Percentiles rank a stretch among this genome's conserved stretches.
Evolutionary conservation across 2,329 filamentous ascomycete genomes (phyloP).

Genomic region (Verruconis gallopava): DNA sequence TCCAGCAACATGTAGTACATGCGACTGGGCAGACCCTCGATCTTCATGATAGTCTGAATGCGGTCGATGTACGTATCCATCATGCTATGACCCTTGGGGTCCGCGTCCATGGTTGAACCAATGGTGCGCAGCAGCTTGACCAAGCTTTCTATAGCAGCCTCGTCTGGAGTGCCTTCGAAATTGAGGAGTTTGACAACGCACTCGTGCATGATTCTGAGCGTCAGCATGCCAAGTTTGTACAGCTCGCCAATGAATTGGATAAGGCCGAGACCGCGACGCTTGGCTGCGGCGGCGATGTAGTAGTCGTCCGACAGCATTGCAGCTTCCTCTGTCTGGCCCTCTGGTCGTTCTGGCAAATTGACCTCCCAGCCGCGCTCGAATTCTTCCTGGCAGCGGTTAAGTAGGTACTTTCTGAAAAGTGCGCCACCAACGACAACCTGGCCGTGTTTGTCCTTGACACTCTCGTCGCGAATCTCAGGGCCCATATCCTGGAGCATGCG

Average conservation of each 20-base stretch:
- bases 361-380: slow-evolving; percentile 97
- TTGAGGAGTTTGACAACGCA: slow-evolving; percentile 96
- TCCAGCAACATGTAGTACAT: slow-evolving; percentile 96
- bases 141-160: slow-evolving; percentile 91
- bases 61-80: slow-evolving; percentile 92
- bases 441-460: slow-evolving; percentile 79
- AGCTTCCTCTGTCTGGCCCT: slow-evolving; percentile 68
- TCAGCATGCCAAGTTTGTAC: slow-evolving; percentile 97
- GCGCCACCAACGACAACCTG: slow-evolving; percentile 83
- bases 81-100: slow-evolving; percentile 64
- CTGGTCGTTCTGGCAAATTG: slow-evolving; percentile 66
- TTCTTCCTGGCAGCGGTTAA: slow-evolving; percentile 97
- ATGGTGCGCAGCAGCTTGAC: slow-evolving; percentile 87
- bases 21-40: slow-evolving; percentile 66
- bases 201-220: slow-evolving; percentile 98
- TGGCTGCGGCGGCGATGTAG: slow-evolving; percentile 84
- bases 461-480: slow-evolving; percentile 87
- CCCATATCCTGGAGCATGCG: slow-evolving; percentile 95
- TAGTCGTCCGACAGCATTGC: slow-evolving; percentile 91
- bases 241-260: slow-evolving; percentile 99
- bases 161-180: slow-evolving; percentile 84
- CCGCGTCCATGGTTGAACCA: slow-evolving; percentile 71
- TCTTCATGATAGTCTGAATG: slow-evolving; percentile 69
- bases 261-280: slow-evolving; percentile 91
- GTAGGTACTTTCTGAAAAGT: slow-evolving; percentile 94